Conservation (phyloP, 2,329 filamentous ascomycete genomes). For the Elsinoe ampelina region DNA sequence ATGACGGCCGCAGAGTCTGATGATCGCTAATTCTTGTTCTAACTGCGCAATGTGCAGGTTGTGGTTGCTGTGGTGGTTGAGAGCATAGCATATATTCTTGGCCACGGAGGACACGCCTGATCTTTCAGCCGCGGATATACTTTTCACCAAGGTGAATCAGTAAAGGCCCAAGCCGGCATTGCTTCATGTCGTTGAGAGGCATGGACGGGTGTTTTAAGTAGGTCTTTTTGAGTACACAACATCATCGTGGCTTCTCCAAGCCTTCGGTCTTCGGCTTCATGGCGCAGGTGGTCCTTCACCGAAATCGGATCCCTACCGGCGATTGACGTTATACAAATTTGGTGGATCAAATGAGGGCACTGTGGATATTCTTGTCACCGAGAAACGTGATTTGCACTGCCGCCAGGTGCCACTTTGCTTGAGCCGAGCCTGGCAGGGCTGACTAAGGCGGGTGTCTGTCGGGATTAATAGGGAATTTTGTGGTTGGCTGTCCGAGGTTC, state of each 20-base stretch:
- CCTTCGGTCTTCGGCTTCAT: not conserved
- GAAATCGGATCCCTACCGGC: not conserved
- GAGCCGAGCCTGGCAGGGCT: not conserved
- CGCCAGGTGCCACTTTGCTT: not conserved
- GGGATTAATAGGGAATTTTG: not conserved
- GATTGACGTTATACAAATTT: not conserved
- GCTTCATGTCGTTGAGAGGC: no score
- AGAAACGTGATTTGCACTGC: not conserved
- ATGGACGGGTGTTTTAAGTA: no score
- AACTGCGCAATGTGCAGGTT: no score
- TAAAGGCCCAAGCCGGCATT: no score
- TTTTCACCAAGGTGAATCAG: no score
- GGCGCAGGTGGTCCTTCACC: not conserved
- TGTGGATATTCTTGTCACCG: not conserved
- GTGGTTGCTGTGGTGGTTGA: no score
- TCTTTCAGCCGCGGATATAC: no score
- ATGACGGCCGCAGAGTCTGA: no score
- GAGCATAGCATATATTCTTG: no score
- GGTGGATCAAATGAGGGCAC: not conserved
- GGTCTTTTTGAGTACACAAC: no score
- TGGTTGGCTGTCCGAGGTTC: constrained; percentile 1
- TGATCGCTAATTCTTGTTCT: no score
- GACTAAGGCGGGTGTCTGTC: not conserved
- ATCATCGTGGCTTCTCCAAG: not conserved
- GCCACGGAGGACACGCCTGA: no score